Percentiles rank a stretch among this genome's conserved stretches.
Evolutionary conservation across 306 rosid genomes (phyloP).

Genomic region (Casuarina cunninghamiana): DNA sequence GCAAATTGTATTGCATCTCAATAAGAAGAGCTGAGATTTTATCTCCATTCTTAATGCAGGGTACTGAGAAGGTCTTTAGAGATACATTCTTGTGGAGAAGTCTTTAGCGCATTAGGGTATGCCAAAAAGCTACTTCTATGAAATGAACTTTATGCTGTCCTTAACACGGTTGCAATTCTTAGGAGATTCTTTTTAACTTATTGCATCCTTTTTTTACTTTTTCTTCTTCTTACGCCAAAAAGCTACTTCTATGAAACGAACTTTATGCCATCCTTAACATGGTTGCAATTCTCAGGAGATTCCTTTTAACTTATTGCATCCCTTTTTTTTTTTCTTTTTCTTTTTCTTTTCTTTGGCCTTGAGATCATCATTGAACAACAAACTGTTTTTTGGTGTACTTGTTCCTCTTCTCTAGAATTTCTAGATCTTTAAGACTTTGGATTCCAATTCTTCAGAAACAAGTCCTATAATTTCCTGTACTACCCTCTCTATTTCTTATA

Average conservation of each 20-base stretch:
- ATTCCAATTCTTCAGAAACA: background rate
- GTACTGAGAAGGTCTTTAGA: background rate
- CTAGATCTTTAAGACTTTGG: background rate
- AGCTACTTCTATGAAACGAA: background rate
- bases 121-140: background rate
- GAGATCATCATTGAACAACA: background rate
- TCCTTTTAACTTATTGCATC: background rate
- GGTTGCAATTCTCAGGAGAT: background rate
- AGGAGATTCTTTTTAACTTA: background rate
- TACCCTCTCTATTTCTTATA: background rate
- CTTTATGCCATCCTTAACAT: background rate
- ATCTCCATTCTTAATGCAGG: background rate
- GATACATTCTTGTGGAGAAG: background rate
- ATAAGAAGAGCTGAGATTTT: background rate
- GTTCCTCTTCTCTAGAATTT: background rate
- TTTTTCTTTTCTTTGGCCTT: background rate
- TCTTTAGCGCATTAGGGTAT: background rate
- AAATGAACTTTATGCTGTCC: background rate
- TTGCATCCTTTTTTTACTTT: too few relatives aligned
- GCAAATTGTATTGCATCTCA: background rate
- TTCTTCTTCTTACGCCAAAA: too few relatives aligned
- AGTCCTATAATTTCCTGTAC: background rate
- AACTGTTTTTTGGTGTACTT: background rate
- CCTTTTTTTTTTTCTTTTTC: too few relatives aligned
- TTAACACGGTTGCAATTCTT: background rate